These are phyloP conservation scores for Neurospora crassa DNA, from an alignment of 2,329 filamentous ascomycete species.

Conservation along the genomic window DNA sequence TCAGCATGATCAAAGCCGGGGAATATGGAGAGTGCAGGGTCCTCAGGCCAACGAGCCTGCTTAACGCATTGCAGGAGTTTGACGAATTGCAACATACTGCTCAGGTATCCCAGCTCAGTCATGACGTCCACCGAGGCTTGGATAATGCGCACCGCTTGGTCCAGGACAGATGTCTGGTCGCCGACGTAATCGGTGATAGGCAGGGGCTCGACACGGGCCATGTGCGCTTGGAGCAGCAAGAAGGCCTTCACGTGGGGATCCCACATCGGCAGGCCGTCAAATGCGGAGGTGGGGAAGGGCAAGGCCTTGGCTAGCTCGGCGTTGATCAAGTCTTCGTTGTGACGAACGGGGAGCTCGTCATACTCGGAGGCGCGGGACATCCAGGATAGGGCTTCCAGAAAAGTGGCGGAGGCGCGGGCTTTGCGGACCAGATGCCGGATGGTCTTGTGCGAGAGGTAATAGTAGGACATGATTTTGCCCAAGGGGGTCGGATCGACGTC, in stretches of 20 bases:
- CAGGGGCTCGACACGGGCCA: slow-evolving; percentile 73
- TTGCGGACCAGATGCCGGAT: slow-evolving; percentile 75
- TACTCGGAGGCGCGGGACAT: slow-evolving; percentile 93
- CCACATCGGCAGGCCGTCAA: slow-evolving; percentile 79
- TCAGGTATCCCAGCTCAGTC: slow-evolving; percentile 75
- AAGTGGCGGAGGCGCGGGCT: slow-evolving; percentile 64
- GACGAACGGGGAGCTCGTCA: slow-evolving; percentile 91
- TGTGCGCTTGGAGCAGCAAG: slow-evolving; percentile 86
- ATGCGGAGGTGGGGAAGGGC: slow-evolving; percentile 47
- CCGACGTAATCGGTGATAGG: slow-evolving; percentile 97
- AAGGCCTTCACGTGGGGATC: slow-evolving; percentile 97
- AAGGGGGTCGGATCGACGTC: slow-evolving; percentile 84
- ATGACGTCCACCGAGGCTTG: slow-evolving; percentile 92
- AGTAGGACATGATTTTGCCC: slow-evolving; percentile 99
- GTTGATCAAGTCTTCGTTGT: slow-evolving; percentile 98
- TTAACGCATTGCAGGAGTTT: slow-evolving; percentile 85
- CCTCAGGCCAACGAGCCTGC: slow-evolving; percentile 80
- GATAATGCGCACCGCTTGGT: slow-evolving; percentile 93
- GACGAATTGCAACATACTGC: slow-evolving; percentile 73
- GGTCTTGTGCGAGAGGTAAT: slow-evolving; percentile 93
- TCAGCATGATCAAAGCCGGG: slow-evolving; percentile 52
- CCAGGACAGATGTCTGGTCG: slow-evolving; percentile 80
- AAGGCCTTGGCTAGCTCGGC: slow-evolving; percentile 77
- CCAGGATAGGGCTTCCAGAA: slow-evolving; percentile 80
- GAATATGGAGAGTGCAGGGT: slow-evolving; percentile 69